These are phyloP conservation scores for Flaveria ramosissima DNA, from an alignment of 129 eudicot genomes.

Conservation along the genomic window DNA sequence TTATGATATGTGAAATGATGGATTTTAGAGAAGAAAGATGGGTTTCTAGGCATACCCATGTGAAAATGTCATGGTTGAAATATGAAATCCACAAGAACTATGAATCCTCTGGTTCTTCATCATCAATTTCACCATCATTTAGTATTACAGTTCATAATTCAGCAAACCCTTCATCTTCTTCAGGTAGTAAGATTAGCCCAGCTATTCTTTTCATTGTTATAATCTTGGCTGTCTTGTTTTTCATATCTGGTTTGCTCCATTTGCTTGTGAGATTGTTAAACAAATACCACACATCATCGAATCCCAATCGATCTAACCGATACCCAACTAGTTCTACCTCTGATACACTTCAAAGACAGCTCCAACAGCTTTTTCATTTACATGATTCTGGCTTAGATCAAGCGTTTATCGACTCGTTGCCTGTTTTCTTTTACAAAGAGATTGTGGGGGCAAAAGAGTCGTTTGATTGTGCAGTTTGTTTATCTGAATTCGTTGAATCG, in stretches of 20 bases:
- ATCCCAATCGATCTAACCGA: constrained; percentile 31
- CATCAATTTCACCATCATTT: constrained; percentile 42
- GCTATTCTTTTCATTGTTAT: constrained; percentile 46
- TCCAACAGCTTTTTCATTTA: constrained; percentile 53
- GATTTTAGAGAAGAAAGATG: constrained; percentile 44
- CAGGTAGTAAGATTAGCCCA: constrained; percentile 46
- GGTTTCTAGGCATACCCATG: constrained; percentile 57
- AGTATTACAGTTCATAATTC: constrained; percentile 27
- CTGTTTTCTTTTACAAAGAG: constrained; percentile 55
- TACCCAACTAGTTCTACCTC: constrained; percentile 33
- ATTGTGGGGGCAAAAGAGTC: constrained; percentile 49
- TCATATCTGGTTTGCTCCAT: constrained; percentile 57
- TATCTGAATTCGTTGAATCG: constrained; percentile 45
- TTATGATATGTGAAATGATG: constrained; percentile 36
- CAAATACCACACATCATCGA: constrained; percentile 41
- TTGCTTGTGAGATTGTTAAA: constrained; percentile 46
- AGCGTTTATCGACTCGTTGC: constrained; percentile 51
- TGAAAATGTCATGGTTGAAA: constrained; percentile 69
- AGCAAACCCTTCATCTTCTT: constrained; percentile 38
- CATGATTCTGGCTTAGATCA: constrained; percentile 63
- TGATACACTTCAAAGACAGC: constrained; percentile 57
- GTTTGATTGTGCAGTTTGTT: constrained; percentile 67
- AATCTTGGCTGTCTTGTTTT: constrained; percentile 51
- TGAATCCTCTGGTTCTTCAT: constrained; percentile 38
- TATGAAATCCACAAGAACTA: constrained; percentile 49